Conservation (phyloP, 73 alveolate genomes). For the Paramecium biaurelia region DNA sequence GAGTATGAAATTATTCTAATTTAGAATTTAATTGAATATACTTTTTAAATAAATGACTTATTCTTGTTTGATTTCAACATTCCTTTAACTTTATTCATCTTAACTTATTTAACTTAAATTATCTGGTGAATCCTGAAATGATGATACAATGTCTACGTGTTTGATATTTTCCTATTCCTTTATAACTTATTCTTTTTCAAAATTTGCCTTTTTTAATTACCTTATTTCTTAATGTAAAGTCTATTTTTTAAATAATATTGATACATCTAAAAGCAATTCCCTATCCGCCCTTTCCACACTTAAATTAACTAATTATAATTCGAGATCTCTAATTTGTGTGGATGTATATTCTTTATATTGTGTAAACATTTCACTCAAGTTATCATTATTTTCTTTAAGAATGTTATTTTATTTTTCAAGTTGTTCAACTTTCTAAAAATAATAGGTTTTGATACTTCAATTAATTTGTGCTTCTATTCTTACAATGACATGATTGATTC, state of each 20-base stretch:
- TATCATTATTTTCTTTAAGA: conserved; percentile 25
- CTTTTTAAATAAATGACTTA: background rate
- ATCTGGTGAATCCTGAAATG: conserved; percentile 13
- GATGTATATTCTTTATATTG: background rate
- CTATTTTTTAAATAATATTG: background rate
- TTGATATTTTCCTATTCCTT: background rate
- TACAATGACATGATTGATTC: background rate
- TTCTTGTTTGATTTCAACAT: background rate
- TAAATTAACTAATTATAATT: background rate
- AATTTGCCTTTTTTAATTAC: background rate
- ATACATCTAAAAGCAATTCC: conserved; percentile 25
- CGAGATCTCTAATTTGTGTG: background rate
- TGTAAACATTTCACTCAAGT: conserved; percentile 35
- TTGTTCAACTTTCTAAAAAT: background rate
- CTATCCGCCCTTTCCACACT: conserved; percentile 48
- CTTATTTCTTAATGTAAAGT: background rate
- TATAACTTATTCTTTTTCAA: background rate
- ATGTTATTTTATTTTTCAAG: background rate
- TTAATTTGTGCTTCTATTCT: background rate
- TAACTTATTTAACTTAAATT: background rate
- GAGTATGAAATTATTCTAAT: background rate
- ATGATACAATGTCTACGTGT: background rate
- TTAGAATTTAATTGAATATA: background rate
- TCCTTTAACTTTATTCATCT: background rate
- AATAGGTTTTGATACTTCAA: background rate